These are phyloP conservation scores for Copromyces sp. DNA, from an alignment of 495 filamentous ascomycete genomes.

Conservation along the genomic window DNA sequence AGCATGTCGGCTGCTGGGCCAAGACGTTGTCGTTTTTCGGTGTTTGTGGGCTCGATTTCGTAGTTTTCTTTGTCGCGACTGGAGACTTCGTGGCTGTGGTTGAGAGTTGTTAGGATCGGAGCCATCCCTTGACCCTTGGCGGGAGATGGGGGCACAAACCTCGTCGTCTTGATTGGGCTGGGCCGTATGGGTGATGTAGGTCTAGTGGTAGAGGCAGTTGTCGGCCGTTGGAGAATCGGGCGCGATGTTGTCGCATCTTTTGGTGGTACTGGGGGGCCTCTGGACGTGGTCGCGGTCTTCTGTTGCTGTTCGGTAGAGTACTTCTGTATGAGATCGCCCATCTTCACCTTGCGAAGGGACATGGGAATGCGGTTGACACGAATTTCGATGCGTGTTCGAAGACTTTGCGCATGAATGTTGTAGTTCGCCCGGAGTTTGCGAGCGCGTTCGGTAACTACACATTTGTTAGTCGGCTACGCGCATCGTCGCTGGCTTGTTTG, in stretches of 20 bases:
- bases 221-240: constrained; percentile 2
- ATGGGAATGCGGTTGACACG: constrained; percentile 88
- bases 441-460: constrained; percentile 77
- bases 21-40: constrained; percentile 33
- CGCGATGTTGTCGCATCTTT: constrained; percentile 18
- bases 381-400: constrained; percentile 81
- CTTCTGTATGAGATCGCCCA: constrained; percentile 66
- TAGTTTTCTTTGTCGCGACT: constrained; percentile 70
- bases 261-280: constrained; percentile 24
- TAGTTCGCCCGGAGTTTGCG: constrained; percentile 88
- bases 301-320: constrained; percentile 19
- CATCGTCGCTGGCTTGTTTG: background rate
- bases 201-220: background rate
- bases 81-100: constrained; percentile 50
- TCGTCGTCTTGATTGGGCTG: constrained; percentile 45
- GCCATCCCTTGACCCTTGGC: background rate
- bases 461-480: constrained; percentile 11
- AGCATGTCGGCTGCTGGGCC: constrained; percentile 11
- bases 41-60: constrained; percentile 40
- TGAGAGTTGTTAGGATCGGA: background rate
- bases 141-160: constrained; percentile 36
- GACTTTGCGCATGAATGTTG: constrained; percentile 71
- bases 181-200: constrained; percentile 18
- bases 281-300: background rate
- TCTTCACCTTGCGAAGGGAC: constrained; percentile 65